Percentiles rank a stretch among this genome's conserved stretches.
Evolutionary conservation across 164 flowering plant genomes (phyloP).

Genomic region (Euptelea pleiosperma): DNA sequence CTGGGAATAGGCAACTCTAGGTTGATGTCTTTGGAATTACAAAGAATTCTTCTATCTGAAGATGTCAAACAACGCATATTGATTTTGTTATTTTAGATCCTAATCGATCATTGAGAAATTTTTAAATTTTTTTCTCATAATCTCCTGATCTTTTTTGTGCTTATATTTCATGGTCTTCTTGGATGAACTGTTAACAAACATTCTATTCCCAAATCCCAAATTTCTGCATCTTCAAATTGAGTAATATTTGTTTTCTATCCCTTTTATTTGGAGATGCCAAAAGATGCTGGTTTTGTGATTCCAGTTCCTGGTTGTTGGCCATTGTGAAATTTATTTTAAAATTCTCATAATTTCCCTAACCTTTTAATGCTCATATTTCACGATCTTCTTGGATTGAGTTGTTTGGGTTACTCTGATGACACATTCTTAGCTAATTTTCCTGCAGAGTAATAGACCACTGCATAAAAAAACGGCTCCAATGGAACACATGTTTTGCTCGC

Average conservation of each 20-base stretch:
- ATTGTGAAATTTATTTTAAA: neutral
- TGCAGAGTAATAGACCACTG: slow-evolving; percentile 85
- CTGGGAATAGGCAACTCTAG: no score
- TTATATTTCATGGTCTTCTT: neutral
- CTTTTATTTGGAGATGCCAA: neutral
- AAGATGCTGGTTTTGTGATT: neutral
- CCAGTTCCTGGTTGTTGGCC: neutral
- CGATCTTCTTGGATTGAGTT: neutral
- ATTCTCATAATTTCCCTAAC: neutral
- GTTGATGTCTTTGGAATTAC: no score
- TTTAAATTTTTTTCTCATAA: no score
- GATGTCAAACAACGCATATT: no score
- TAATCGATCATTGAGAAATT: no score
- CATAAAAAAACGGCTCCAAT: slow-evolving; percentile 81
- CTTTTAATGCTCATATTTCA: neutral
- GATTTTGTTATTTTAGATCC: no score
- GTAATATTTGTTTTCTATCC: neutral
- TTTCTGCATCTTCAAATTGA: neutral
- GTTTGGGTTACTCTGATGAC: neutral
- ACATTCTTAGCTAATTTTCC: neutral
- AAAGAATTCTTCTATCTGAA: no score
- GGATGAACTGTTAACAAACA: neutral
- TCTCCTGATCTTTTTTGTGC: neutral
- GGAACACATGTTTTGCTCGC: slow-evolving; percentile 92
- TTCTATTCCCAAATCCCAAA: neutral